Percentiles rank a stretch among this genome's conserved stretches.
Conservation (phyloP, 108 stramenopile species). For the Schizochytrium sp. region DNA sequence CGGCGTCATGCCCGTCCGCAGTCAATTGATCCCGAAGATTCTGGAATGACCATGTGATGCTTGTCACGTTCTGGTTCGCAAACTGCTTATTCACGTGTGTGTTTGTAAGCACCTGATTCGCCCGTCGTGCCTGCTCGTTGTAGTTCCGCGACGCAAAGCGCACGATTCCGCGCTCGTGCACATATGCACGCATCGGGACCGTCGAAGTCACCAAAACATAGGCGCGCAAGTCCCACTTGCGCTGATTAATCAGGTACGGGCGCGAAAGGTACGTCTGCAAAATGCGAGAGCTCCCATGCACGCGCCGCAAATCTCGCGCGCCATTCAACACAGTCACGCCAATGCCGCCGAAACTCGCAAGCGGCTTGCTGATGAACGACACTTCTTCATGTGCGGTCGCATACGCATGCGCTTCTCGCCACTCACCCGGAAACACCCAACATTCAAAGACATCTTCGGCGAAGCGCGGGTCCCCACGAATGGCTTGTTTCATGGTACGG, state of each 20-base stretch:
- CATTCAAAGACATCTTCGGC: background rate
- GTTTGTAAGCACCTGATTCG: background rate
- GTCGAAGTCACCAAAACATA: background rate
- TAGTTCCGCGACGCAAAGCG: background rate
- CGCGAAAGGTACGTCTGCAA: background rate
- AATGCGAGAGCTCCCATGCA: background rate
- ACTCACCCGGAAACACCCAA: background rate
- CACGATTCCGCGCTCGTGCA: background rate
- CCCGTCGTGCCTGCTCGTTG: background rate
- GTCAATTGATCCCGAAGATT: background rate
- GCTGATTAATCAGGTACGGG: background rate
- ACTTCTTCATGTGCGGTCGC: background rate
- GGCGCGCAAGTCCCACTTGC: constrained; percentile 9
- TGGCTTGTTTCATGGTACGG: background rate
- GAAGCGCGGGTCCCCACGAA: background rate
- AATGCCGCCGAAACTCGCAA: background rate
- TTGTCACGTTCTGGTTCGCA: background rate
- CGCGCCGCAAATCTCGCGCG: background rate
- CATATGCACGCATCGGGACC: background rate
- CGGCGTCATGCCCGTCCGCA: background rate
- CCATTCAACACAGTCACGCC: background rate
- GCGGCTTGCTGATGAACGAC: background rate
- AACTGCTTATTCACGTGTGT: background rate
- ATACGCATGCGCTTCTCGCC: background rate
- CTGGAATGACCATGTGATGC: background rate